Percentiles rank a stretch among this genome's conserved stretches.
Conservation (phyloP, 2,329 filamentous ascomycete genomes). For the Sporothrix brunneoviolacea region DNA sequence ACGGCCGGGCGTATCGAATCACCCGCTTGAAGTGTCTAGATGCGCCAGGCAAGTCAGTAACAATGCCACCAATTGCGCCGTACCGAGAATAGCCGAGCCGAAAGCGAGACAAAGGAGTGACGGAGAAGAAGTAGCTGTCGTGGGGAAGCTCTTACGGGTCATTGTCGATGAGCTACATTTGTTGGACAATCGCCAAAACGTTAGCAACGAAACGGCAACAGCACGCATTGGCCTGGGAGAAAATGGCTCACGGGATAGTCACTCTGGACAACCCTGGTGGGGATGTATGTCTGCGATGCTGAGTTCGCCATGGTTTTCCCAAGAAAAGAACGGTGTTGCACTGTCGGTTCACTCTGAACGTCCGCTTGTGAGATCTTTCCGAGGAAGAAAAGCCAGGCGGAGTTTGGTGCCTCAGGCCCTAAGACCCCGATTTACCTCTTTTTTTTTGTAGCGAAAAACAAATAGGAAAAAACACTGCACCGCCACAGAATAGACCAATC, state of each 20-base stretch:
- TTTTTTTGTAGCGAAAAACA: not conserved
- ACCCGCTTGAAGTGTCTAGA: conserved; percentile 91
- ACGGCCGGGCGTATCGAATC: conserved; percentile 74
- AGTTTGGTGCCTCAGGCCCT: conserved; percentile 17
- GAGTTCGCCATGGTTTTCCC: conserved; percentile 33
- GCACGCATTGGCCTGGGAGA: conserved; percentile 16
- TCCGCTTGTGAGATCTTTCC: conserved; percentile 13
- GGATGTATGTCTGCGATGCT: conserved; percentile 46
- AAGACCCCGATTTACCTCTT: not conserved
- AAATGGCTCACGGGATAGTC: conserved; percentile 77
- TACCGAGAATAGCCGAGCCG: not conserved
- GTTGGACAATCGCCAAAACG: not conserved
- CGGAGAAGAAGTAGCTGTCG: not conserved
- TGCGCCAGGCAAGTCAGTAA: conserved; percentile 23
- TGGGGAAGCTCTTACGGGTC: conserved; percentile 64
- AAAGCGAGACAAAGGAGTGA: not conserved
- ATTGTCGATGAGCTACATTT: conserved; percentile 88
- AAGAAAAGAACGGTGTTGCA: conserved; percentile 9
- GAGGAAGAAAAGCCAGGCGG: conserved; percentile 11
- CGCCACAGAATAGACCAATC: conserved; percentile 13
- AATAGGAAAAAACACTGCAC: not conserved
- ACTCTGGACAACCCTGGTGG: conserved; percentile 71
- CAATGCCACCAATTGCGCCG: not conserved
- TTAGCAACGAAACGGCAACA: conserved; percentile 17
- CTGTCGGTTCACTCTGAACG: not conserved